Conservation (phyloP, 2,329 filamentous ascomycete genomes). For the Scedosporium minutisporum region DNA sequence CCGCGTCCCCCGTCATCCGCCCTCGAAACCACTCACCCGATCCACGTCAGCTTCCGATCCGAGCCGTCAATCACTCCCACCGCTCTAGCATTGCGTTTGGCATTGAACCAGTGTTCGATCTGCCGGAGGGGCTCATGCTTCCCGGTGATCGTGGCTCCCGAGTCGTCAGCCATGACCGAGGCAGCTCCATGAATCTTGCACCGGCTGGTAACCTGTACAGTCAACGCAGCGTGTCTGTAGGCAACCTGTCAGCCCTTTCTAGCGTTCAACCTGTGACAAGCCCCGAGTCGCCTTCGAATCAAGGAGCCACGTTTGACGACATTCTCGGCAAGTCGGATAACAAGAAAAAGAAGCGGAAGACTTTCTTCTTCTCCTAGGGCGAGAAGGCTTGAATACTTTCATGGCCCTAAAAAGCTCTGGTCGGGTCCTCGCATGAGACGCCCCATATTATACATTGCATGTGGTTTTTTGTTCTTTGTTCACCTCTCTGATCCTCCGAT, state of each 20-base stretch:
- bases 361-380: conserved; percentile 21
- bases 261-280: conserved; percentile 10
- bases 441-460: not conserved
- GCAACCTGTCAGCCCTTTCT: conserved; percentile 23
- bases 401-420: not conserved
- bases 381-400: not conserved
- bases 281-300: conserved; percentile 14
- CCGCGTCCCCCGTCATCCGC: conserved; percentile 21
- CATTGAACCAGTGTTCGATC: conserved; percentile 26
- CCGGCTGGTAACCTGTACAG: conserved; percentile 9
- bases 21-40: conserved; percentile 28
- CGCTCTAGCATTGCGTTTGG: conserved; percentile 34
- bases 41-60: conserved; percentile 14
- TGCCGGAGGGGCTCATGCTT: conserved; percentile 7
- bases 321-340: conserved; percentile 28
- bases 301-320: conserved; percentile 38
- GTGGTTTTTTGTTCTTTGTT: not conserved
- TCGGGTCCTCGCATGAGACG: too few relatives aligned
- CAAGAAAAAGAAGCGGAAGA: conserved; percentile 31
- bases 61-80: conserved; percentile 18
- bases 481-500: not conserved
- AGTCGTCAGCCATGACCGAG: conserved; percentile 18
- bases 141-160: conserved; percentile 9
- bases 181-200: conserved; percentile 12
- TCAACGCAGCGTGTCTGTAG: conserved; percentile 22